phyloP scores from a whole-genome alignment of 2,329 filamentous ascomycete genomes.

The Aureobasidium sp. region DNA sequence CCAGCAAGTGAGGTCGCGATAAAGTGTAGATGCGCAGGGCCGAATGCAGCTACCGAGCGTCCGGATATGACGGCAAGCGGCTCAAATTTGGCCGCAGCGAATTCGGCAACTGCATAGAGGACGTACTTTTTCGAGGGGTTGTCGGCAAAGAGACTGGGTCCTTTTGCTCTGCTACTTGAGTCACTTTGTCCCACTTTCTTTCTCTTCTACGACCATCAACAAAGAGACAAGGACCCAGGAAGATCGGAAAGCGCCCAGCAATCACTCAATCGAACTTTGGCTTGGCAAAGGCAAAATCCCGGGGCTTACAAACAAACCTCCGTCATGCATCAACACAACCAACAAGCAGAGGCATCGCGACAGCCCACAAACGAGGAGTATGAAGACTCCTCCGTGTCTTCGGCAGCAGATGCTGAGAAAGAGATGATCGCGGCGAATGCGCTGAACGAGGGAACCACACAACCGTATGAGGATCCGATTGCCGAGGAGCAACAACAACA shows the following conservation, averaged over 20 bases:
- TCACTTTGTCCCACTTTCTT: background rate
- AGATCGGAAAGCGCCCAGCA: background rate
- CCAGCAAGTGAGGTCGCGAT: background rate
- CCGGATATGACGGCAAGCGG: conserved; percentile 1
- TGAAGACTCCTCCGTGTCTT: background rate
- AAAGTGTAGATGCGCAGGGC: background rate
- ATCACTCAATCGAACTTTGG: background rate
- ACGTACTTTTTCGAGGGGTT: background rate
- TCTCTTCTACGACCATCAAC: background rate
- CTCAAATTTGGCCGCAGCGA: background rate
- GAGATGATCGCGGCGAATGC: conserved; percentile 5
- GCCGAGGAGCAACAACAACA: background rate
- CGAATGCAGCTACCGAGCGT: background rate
- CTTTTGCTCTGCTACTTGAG: background rate
- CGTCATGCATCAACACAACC: conserved; percentile 8
- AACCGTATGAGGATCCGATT: background rate
- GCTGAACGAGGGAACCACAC: conserved; percentile 1
- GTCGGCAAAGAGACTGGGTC: background rate
- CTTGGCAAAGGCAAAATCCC: background rate
- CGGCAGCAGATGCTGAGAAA: background rate
- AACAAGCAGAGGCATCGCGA: background rate
- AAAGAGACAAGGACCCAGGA: background rate
- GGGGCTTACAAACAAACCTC: background rate
- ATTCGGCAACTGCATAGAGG: background rate
- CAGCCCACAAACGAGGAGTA: conserved; percentile 1